Conservation (phyloP, 1,284 basidiomycete genomes). For the Heterobasidion annosum region DNA sequence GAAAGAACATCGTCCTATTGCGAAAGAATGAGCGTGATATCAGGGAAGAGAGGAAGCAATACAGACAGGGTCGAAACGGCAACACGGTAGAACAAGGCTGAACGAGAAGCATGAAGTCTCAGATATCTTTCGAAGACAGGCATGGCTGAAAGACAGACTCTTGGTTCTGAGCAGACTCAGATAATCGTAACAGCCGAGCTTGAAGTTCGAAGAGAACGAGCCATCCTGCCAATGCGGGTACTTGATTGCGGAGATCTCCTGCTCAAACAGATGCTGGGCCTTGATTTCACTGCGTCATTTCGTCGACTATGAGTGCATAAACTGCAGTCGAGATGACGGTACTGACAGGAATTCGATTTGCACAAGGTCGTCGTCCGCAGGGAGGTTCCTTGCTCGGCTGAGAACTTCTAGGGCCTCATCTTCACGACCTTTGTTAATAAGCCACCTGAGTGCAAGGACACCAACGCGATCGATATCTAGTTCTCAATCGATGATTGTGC, state of each 20-base stretch:
- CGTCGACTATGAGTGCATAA: background rate
- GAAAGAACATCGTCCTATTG: constrained; percentile 63
- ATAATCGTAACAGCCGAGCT: constrained; percentile 52
- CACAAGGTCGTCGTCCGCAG: constrained; percentile 54
- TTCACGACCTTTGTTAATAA: constrained; percentile 63
- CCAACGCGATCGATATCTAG: background rate
- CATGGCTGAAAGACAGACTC: constrained; percentile 25
- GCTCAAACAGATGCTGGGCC: constrained; percentile 68
- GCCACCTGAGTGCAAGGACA: constrained; percentile 39
- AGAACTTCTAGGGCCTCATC: constrained; percentile 66
- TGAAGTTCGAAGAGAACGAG: constrained; percentile 44
- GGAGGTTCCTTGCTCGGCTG: constrained; percentile 47
- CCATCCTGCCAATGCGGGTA: constrained; percentile 64
- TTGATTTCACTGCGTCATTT: constrained; percentile 52
- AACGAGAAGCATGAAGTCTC: constrained; percentile 4
- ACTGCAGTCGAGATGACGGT: no score
- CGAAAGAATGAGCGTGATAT: constrained; percentile 1
- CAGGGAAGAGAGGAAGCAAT: background rate
- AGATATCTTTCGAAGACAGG: background rate
- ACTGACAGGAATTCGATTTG: constrained; percentile 71
- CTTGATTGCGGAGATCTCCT: constrained; percentile 44
- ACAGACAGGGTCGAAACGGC: constrained; percentile 47
- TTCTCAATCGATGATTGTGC: background rate
- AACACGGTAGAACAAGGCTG: constrained; percentile 50
- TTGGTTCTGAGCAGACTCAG: constrained; percentile 41